phyloP scores from a whole-genome alignment of 129 eudicot genomes.

The Flaveria sonorensis region DNA sequence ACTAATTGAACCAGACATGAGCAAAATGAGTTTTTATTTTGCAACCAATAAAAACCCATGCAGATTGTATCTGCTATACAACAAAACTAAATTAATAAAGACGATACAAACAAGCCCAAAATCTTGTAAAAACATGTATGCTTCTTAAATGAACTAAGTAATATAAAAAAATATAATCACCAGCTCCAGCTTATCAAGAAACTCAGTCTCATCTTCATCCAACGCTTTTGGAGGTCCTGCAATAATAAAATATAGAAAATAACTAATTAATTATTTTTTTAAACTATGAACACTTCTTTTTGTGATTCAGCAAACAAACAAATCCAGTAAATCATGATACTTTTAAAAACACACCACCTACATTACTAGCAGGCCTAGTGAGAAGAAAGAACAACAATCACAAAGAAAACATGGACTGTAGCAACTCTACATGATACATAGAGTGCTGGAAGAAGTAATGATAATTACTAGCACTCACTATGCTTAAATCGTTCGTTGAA shows the following conservation, averaged over 20 bases:
- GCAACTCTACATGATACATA: background rate
- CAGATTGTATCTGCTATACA: background rate
- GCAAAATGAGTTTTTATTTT: background rate
- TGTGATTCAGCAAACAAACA: conserved; percentile 13
- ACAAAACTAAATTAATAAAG: background rate
- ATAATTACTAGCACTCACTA: conserved; percentile 42
- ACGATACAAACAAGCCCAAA: background rate
- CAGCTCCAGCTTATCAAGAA: conserved; percentile 78
- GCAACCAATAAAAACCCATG: conserved; percentile 15
- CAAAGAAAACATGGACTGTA: background rate
- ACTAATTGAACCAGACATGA: background rate
- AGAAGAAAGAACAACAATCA: background rate
- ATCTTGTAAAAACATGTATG: background rate
- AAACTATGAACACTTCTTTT: conserved; percentile 4
- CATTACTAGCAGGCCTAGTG: background rate
- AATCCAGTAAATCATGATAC: background rate
- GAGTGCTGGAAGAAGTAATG: background rate
- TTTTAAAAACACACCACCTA: background rate
- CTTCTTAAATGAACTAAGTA: conserved; percentile 1
- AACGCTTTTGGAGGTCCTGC: conserved; percentile 99
- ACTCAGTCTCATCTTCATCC: conserved; percentile 96
- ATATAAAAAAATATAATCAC: conserved; percentile 42
- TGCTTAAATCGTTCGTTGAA: conserved; percentile 95
- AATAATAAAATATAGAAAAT: conserved; percentile 22
- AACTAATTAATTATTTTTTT: conserved; percentile 7